Percentiles rank a stretch among this genome's conserved stretches.
Evolutionary conservation across 176 grass and related monocot species (phyloP).

Genomic region (Aegilops tauschii): DNA sequence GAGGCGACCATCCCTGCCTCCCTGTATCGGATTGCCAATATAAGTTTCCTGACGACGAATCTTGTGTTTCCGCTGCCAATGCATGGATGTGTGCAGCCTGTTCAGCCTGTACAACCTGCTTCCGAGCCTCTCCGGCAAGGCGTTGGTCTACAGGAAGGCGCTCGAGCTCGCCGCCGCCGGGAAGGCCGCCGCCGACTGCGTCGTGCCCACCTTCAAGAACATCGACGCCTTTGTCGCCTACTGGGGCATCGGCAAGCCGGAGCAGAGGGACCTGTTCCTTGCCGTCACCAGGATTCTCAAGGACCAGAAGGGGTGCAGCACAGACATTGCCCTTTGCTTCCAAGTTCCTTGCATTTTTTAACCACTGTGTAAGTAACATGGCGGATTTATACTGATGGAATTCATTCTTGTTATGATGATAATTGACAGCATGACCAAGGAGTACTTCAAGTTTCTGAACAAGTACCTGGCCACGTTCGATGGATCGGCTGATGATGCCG

Average conservation of each 20-base stretch:
- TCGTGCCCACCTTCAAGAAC: slow-evolving; percentile 81
- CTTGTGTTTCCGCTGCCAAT: neutral
- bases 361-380: neutral
- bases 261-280: slow-evolving; percentile 74
- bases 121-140: slow-evolving; percentile 55
- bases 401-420: neutral
- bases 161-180: slow-evolving; percentile 62
- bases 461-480: slow-evolving; percentile 85
- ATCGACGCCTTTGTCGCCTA: slow-evolving; percentile 66
- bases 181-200: slow-evolving; percentile 60
- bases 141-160: slow-evolving; percentile 73
- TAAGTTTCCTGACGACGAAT: neutral
- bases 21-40: neutral
- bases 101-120: slow-evolving; percentile 89
- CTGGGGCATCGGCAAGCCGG: slow-evolving; percentile 70
- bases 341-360: neutral
- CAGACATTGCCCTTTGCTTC: neutral
- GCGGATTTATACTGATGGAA: neutral
- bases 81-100: slow-evolving; percentile 27
- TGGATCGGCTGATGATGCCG: slow-evolving; percentile 45
- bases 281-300: slow-evolving; percentile 65
- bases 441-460: slow-evolving; percentile 72
- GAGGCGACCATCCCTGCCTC: neutral
- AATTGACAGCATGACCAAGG: slow-evolving; percentile 68
- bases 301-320: slow-evolving; percentile 66